Conservation (phyloP, 306 rosid species). For the Arachis stenosperma region DNA sequence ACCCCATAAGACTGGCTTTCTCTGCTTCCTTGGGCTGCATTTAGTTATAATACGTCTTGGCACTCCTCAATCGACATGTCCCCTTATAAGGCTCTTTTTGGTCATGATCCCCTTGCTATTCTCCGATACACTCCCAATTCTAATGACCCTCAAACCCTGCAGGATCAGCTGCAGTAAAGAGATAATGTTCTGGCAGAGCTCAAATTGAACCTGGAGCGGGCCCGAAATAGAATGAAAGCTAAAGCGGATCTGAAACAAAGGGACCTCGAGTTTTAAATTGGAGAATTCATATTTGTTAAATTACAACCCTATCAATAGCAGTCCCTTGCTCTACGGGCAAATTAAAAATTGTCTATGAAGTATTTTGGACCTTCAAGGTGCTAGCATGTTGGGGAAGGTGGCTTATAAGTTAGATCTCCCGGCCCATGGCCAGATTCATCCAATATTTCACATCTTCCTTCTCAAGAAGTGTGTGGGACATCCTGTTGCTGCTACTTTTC, state of each 20-base stretch:
- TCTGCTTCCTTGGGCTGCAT: too few species aligned
- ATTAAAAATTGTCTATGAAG: too few species aligned
- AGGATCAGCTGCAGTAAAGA: background rate
- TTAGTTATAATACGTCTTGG: too few species aligned
- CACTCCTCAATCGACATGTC: too few species aligned
- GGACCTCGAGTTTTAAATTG: background rate
- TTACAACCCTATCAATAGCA: background rate
- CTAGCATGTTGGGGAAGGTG: too few species aligned
- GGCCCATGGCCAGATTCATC: background rate
- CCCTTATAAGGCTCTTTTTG: too few species aligned
- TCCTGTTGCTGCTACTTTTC: background rate
- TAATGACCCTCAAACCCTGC: background rate
- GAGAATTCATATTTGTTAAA: background rate
- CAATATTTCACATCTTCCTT: background rate
- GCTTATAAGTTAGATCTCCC: background rate
- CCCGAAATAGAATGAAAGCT: rapidly evolving
- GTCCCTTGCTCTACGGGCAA: background rate
- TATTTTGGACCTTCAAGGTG: too few species aligned
- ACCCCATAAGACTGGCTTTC: too few species aligned
- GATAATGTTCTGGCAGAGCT: too few species aligned
- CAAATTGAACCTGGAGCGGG: background rate
- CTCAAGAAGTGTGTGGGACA: background rate
- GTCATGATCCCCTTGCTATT: too few species aligned
- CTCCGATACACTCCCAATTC: background rate
- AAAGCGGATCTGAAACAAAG: background rate